Base-by-base conservation (phyloP, 768 basidiomycete species). In the Mycena vulgaris region DNA sequence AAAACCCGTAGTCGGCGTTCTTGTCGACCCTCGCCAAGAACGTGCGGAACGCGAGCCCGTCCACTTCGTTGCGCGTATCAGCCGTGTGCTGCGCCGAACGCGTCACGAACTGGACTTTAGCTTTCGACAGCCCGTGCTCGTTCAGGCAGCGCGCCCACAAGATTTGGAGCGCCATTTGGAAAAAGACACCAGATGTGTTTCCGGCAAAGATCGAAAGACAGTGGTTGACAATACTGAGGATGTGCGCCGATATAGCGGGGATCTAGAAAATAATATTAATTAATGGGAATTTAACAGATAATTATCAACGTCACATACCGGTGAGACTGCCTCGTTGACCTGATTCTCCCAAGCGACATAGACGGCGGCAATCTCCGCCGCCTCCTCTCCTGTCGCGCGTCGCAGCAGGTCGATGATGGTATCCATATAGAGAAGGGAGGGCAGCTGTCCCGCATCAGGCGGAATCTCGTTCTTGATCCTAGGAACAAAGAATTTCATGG, bases 381-480 rank as follows among this genome's bases (percentile, higher is more conserved):
- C 73, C 57, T 74, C 70, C 28, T 68, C 53, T 21, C 69, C 70
- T 33, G 56, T 71, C 35, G 73, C 69, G 11, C 37, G 17, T 37
- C 68, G 37, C 45, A 71, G 51, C 66, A 74, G 2, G 16, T 59
- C 45, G 47, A 71, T n/a, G 53, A 68, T 33, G 28, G 3, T 28
- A 25, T 21, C 45, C 37, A 68, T 37, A 57, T 27, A 42, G 47
- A 71, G 52, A 25, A 71, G 21, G 16, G 2, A 35, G n/a, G 73
- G 61, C 10, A 74, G 16, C 47, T 62, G 25, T 39, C 40, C 42
- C 52, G 70, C 70, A 42, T 74, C 73, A 3, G 66, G 70, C 51
- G 47, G 58, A 57, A 71, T 74, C 66, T 74, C 73, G 63, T 71
- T 74, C 70, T 66, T 71, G 56, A 68, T 74, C 53, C 73, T 68